Evolutionary conservation across 495 filamentous ascomycete species (phyloP).

Genomic region (Sphaerosporella brunnea): DNA sequence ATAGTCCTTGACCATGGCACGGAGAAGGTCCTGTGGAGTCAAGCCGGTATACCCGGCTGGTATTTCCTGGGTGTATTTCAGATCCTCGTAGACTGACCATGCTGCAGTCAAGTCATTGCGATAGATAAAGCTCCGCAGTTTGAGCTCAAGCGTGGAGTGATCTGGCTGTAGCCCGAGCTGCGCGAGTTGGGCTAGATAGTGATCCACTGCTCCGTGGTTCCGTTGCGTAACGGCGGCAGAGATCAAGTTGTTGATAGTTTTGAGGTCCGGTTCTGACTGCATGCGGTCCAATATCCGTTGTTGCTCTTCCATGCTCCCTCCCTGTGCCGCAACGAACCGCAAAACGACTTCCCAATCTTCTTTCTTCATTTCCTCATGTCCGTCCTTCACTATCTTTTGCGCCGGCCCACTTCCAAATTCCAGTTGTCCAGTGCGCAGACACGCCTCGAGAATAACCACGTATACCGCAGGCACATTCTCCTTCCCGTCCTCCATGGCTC

Average conservation of each 20-base stretch:
- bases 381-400: too few species aligned
- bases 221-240: constrained; percentile 42
- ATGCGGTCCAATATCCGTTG: constrained; percentile 50
- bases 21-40: constrained; percentile 31
- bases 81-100: constrained; percentile 40
- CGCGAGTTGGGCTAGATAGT: constrained; percentile 29
- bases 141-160: constrained; percentile 47
- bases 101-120: constrained; percentile 52
- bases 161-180: constrained; percentile 44
- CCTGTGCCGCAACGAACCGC: constrained; percentile 49
- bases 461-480: background rate
- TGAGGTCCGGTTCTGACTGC: constrained; percentile 28
- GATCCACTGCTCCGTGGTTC: background rate
- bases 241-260: constrained; percentile 41
- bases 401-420: constrained; percentile 48
- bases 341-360: constrained; percentile 50
- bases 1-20: constrained; percentile 40
- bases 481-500: constrained; percentile 31
- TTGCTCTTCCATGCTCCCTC: constrained; percentile 43
- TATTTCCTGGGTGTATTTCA: constrained; percentile 25
- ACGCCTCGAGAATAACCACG: constrained; percentile 35
- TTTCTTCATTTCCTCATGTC: too few species aligned
- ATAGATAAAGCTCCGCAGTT: constrained; percentile 55
- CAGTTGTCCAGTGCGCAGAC: constrained; percentile 39
- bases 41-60: constrained; percentile 12